Percentiles rank a stretch among this genome's conserved stretches.
These are phyloP conservation scores for Fusarium sp. DNA, from an alignment of 2,329 filamentous ascomycete species.

Conservation along the genomic window DNA sequence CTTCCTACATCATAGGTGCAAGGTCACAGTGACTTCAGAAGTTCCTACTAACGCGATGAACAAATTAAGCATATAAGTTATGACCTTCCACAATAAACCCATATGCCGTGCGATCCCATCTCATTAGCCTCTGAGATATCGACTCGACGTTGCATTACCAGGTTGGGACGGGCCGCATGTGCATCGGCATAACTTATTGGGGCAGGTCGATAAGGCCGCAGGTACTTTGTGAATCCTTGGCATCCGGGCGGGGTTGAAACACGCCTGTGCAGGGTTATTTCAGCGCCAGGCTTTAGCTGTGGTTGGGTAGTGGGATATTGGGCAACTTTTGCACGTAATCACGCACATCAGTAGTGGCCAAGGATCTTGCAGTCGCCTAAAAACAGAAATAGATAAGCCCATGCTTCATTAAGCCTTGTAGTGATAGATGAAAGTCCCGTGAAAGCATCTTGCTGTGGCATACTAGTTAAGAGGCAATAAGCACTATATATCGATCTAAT, in stretches of 20 bases:
- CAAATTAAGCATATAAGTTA: slow-evolving; percentile 16
- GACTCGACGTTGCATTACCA: slow-evolving; percentile 12
- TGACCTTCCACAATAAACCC: slow-evolving; percentile 37
- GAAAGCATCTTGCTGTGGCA: too few relatives aligned
- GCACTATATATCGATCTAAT: too few relatives aligned
- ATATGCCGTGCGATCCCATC: slow-evolving; percentile 23
- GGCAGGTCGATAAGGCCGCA: slow-evolving; percentile 29
- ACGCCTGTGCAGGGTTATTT: not conserved
- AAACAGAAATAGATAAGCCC: too few relatives aligned
- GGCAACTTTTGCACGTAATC: not conserved
- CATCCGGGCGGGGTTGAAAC: slow-evolving; percentile 27
- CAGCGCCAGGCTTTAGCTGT: not conserved
- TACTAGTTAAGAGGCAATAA: too few relatives aligned
- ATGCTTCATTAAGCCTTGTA: too few relatives aligned
- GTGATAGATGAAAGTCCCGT: too few relatives aligned
- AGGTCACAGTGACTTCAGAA: slow-evolving; percentile 17
- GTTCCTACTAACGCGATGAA: slow-evolving; percentile 18
- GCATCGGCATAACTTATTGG: slow-evolving; percentile 39
- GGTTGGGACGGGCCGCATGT: slow-evolving; percentile 28
- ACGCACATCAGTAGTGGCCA: not conserved
- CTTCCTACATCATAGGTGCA: not conserved
- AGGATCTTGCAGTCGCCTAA: too few relatives aligned
- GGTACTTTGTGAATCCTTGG: slow-evolving; percentile 42
- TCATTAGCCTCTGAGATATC: slow-evolving; percentile 2
- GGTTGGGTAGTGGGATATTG: not conserved